These are phyloP conservation scores for Petunia hybrid DNA, from an alignment of 305 asterid genomes.

Conservation along the genomic window DNA sequence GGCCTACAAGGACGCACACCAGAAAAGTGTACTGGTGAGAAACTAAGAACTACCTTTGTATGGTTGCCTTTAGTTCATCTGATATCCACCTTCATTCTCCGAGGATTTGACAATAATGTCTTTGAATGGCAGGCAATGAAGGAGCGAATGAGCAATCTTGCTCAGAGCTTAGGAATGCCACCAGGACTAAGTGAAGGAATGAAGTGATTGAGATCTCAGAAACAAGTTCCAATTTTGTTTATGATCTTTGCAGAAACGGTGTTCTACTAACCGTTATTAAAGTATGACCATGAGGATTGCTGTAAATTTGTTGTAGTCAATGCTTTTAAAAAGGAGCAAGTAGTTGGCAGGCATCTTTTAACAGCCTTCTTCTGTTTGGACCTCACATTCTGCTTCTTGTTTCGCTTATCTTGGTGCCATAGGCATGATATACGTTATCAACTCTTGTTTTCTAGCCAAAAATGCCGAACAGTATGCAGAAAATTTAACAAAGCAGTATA, in stretches of 20 bases:
- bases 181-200: conserved; percentile 37
- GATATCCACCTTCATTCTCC: not conserved
- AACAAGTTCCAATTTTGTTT: conserved; percentile 26
- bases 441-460: too few relatives aligned
- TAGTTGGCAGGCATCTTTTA: not conserved
- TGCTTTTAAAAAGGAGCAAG: not conserved
- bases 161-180: conserved; percentile 47
- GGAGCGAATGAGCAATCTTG: conserved; percentile 44
- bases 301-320: not conserved
- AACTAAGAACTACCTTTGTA: not conserved
- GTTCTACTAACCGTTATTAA: not conserved
- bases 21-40: conserved; percentile 85
- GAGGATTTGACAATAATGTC: not conserved
- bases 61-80: not conserved
- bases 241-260: not conserved
- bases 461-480: too few relatives aligned
- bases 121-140: conserved; percentile 40
- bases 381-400: too few relatives aligned
- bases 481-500: too few relatives aligned
- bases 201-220: conserved; percentile 22
- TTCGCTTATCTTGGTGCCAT: too few relatives aligned
- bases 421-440: too few relatives aligned
- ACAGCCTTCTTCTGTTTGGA: not conserved
- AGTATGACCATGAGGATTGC: not conserved
- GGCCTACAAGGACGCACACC: conserved; percentile 93